Evolutionary conservation across 2,329 filamentous ascomycete species (phyloP).

Genomic region (Fusarium fracticaudum): DNA sequence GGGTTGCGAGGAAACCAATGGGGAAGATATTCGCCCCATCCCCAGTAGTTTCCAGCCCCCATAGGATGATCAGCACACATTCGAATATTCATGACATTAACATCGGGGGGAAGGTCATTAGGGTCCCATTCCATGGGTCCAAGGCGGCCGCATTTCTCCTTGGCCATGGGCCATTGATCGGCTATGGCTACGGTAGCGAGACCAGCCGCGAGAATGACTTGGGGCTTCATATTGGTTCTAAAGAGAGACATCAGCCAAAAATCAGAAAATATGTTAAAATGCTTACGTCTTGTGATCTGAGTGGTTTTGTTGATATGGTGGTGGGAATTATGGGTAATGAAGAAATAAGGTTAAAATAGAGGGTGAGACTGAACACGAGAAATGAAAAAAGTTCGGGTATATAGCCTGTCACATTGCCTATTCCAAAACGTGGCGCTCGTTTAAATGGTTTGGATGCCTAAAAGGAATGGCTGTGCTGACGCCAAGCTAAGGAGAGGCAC

Average conservation of each 20-base stretch:
- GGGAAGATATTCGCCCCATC: constrained; percentile 20
- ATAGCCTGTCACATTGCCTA: not conserved
- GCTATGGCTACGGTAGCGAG: not conserved
- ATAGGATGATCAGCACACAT: constrained; percentile 23
- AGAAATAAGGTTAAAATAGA: not conserved
- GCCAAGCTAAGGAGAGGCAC: not conserved
- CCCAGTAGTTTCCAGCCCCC: constrained; percentile 28
- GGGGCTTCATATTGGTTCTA: constrained; percentile 3
- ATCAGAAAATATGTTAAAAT: fast-evolving
- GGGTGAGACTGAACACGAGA: not conserved
- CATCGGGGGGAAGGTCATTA: constrained; percentile 1
- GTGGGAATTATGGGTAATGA: not conserved
- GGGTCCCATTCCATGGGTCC: constrained; percentile 29
- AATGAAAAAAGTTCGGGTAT: not conserved
- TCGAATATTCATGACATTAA: not conserved
- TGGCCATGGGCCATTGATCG: constrained; percentile 3
- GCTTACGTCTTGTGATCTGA: not conserved
- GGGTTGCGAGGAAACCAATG: constrained; percentile 24
- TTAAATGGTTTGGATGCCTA: not conserved
- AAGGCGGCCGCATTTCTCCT: constrained; percentile 24
- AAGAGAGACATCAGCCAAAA: not conserved
- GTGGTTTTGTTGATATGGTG: not conserved
- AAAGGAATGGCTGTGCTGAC: not conserved
- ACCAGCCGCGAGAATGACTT: not conserved
- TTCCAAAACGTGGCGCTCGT: not conserved